phyloP scores from a whole-genome alignment of 257 asterid species.

The Nicotiana benthamiana region DNA sequence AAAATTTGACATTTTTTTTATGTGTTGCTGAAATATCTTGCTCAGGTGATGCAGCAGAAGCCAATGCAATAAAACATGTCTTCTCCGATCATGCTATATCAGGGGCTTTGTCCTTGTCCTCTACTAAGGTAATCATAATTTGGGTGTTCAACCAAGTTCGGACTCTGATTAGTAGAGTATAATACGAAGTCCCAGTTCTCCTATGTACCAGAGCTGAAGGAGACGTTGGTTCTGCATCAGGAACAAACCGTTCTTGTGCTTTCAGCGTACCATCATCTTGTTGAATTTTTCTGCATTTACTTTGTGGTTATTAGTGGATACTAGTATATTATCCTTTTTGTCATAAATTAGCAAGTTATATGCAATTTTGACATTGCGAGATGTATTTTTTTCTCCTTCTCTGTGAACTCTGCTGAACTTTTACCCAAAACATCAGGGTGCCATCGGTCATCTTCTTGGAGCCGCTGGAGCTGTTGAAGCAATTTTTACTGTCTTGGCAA shows the following conservation, averaged over 20 bases:
- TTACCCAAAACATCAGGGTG: constrained; percentile 47
- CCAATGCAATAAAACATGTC: constrained; percentile 66
- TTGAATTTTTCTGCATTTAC: not conserved
- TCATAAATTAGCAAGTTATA: not conserved
- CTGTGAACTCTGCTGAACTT: not conserved
- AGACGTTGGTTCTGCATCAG: not conserved
- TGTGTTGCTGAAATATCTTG: constrained; percentile 6
- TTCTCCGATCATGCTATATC: constrained; percentile 64
- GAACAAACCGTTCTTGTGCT: not conserved
- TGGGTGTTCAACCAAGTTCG: not conserved
- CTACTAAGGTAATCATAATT: constrained; percentile 63
- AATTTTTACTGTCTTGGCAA: constrained; percentile 59
- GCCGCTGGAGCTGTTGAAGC: constrained; percentile 99
- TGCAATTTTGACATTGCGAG: not conserved
- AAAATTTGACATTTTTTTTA: constrained; percentile 1
- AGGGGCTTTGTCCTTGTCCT: constrained; percentile 66
- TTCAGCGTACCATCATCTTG: not conserved
- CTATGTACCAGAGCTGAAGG: not conserved
- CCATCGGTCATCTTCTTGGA: constrained; percentile 89
- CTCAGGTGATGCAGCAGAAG: constrained; percentile 87
- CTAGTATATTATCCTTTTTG: not conserved
- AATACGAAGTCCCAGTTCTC: not conserved
- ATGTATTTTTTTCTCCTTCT: not conserved
- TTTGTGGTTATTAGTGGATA: not conserved
- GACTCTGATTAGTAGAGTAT: not conserved